A percentile compares a stretch with the other conserved stretches of the same genome.
Conservation (phyloP, 2,329 filamentous ascomycete species). For the Ascocoryne sarcoides region DNA sequence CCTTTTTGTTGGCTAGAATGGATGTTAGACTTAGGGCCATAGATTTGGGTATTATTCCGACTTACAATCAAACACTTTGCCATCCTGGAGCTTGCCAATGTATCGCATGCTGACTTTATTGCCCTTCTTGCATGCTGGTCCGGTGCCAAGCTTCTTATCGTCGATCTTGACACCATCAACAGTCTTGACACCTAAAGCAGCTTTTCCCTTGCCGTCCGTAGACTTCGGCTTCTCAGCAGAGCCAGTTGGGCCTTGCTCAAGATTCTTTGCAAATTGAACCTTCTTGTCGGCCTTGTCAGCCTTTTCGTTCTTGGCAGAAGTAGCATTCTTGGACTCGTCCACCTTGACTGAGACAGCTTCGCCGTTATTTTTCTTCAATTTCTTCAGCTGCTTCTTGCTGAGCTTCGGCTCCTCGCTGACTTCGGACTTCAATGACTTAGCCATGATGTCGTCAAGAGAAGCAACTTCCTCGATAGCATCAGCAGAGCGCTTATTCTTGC, state of each 20-base stretch:
- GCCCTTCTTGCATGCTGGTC: constrained; percentile 79
- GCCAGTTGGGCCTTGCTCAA: constrained; percentile 89
- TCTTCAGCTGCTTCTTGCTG: constrained; percentile 96
- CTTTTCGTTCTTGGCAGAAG: constrained; percentile 39
- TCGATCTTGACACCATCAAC: constrained; percentile 88
- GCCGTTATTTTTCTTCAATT: constrained; percentile 97
- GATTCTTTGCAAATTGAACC: constrained; percentile 97
- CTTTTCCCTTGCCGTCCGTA: constrained; percentile 39
- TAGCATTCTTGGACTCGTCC: constrained; percentile 49
- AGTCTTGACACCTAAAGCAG: constrained; percentile 60
- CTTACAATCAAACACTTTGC: constrained; percentile 91
- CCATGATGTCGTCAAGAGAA: constrained; percentile 75
- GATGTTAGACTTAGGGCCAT: neutral
- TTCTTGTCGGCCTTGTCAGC: constrained; percentile 70
- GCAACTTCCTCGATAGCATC: constrained; percentile 57
- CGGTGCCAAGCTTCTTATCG: constrained; percentile 86
- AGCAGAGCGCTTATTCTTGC: constrained; percentile 91
- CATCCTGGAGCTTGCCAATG: constrained; percentile 92
- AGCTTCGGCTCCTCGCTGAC: constrained; percentile 60
- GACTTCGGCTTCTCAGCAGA: constrained; percentile 42
- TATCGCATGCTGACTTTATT: constrained; percentile 91
- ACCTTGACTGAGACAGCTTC: constrained; percentile 60
- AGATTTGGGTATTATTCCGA: constrained; percentile 17
- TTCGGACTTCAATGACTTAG: constrained; percentile 55
- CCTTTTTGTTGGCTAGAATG: constrained; percentile 85